Conservation (phyloP, 2,329 filamentous ascomycete genomes). For the Pseudodiploospora longispora region DNA sequence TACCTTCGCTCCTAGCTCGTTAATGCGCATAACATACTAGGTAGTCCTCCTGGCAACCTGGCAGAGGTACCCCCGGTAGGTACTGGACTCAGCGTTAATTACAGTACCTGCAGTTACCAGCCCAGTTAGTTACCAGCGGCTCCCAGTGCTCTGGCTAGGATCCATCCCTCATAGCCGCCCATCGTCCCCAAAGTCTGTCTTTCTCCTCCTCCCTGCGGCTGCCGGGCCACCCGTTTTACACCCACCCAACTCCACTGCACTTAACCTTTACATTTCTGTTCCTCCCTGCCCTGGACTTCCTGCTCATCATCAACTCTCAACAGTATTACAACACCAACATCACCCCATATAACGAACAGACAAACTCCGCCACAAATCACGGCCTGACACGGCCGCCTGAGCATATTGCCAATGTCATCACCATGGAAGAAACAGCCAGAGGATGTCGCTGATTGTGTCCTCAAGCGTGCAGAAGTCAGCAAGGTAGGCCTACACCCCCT, state of each 20-base stretch:
- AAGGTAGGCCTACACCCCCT: slow-evolving; percentile 46
- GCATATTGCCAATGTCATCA: slow-evolving; percentile 41
- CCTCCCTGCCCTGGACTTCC: slow-evolving; percentile 2
- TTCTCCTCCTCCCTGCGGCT: slow-evolving; percentile 2
- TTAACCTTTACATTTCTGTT: not conserved
- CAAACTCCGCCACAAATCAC: not conserved
- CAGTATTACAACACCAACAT: not conserved
- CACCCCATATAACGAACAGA: not conserved
- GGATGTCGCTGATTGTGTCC: slow-evolving; percentile 58
- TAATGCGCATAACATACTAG: too few species aligned
- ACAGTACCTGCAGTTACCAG: too few species aligned
- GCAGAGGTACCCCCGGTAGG: too few species aligned
- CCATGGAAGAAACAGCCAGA: slow-evolving; percentile 57
- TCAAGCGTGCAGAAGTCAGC: slow-evolving; percentile 66
- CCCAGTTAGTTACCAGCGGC: too few species aligned
- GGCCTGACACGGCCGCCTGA: not conserved
- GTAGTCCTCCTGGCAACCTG: too few species aligned
- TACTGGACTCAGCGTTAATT: too few species aligned
- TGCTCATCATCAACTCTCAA: not conserved
- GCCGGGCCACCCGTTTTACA: slow-evolving; percentile 7
- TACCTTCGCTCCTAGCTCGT: too few species aligned
- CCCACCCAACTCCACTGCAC: slow-evolving; percentile 6
- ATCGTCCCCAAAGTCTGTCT: not conserved
- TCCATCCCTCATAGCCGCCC: slow-evolving; percentile 1
- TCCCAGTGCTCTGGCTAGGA: slow-evolving; percentile 4